Evolutionary conservation across 2,329 filamentous ascomycete genomes (phyloP).

Genomic region (Cordyceps tenuipes): DNA sequence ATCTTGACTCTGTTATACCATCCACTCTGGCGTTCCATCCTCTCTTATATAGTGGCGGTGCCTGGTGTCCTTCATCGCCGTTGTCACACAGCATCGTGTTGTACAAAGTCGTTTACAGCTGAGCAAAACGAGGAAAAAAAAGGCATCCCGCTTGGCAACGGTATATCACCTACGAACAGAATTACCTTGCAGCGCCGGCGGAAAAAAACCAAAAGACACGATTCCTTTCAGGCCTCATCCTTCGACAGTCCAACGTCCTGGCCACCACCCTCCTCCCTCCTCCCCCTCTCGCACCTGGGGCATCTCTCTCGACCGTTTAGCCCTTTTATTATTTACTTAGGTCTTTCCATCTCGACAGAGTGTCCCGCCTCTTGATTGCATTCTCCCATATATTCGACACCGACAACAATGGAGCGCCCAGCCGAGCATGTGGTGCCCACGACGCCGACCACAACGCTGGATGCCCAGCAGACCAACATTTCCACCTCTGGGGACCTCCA

Average conservation of each 20-base stretch:
- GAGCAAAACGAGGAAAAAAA: background rate
- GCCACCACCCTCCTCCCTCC: background rate
- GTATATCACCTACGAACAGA: background rate
- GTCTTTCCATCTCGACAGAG: too few relatives aligned
- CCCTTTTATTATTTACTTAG: too few relatives aligned
- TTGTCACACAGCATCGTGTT: background rate
- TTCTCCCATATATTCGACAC: background rate
- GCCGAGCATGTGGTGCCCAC: background rate
- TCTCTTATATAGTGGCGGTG: background rate
- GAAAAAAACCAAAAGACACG: background rate
- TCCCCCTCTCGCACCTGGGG: background rate
- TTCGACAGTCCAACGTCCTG: background rate
- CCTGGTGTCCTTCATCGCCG: background rate
- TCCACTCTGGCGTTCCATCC: background rate
- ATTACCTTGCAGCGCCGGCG: background rate
- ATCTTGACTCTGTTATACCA: background rate
- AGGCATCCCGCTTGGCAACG: background rate
- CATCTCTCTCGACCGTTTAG: background rate
- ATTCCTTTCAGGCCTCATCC: background rate
- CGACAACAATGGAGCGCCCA: conserved; percentile 5
- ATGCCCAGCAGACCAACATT: conserved; percentile 7
- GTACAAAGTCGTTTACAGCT: background rate
- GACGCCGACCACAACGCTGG: background rate
- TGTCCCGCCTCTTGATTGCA: background rate
- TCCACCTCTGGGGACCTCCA: conserved; percentile 2